phyloP scores from a whole-genome alignment of 768 basidiomycete genomes.

The Pleurotus platypus region DNA sequence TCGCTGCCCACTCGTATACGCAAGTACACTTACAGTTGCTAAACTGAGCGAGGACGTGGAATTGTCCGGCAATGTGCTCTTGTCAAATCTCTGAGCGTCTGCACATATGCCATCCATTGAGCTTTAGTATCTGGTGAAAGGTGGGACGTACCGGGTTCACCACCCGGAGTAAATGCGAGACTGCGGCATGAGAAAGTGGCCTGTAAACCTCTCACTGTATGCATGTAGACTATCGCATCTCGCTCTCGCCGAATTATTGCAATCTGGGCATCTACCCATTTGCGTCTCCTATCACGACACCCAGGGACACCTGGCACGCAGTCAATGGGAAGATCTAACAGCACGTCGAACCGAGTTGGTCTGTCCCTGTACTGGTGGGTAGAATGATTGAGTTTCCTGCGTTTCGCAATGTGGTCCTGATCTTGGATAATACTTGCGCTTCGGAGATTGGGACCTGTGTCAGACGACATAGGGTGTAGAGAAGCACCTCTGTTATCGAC shows the following conservation, averaged over 20 bases:
- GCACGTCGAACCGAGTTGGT: slow-evolving; percentile 2
- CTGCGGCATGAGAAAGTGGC: neutral
- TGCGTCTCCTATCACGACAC: neutral
- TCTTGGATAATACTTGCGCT: neutral
- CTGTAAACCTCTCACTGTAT: neutral
- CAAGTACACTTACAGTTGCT: no score
- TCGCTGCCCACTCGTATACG: no score
- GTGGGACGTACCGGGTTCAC: no score
- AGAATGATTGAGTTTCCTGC: neutral
- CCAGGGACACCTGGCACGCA: neutral
- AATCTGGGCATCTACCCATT: neutral
- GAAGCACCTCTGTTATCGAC: neutral
- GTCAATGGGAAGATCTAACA: neutral
- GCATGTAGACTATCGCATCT: neutral
- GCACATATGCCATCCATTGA: no score
- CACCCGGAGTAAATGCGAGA: neutral
- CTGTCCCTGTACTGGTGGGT: neutral
- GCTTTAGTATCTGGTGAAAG: no score
- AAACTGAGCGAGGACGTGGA: no score
- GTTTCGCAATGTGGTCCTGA: neutral
- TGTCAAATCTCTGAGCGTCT: no score
- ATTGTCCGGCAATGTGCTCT: no score
- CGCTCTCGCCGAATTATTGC: neutral
- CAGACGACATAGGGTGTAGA: neutral
- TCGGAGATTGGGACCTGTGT: neutral